Evolutionary conservation across 1,284 basidiomycete genomes (phyloP).

Genomic region (Kwoniella shivajii): DNA sequence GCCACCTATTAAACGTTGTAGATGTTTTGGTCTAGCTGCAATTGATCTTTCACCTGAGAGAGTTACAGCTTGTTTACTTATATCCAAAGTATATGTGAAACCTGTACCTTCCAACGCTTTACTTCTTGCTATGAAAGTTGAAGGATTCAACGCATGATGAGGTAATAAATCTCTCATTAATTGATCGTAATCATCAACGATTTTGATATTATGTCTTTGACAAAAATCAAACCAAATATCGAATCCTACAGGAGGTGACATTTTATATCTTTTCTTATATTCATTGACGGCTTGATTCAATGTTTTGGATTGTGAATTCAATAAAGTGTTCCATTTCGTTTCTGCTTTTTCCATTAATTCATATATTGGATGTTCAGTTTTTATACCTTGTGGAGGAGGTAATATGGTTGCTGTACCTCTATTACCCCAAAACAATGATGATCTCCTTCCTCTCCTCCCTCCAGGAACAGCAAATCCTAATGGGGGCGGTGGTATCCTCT

Average conservation of each 20-base stretch:
- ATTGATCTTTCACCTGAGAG: conserved; percentile 35
- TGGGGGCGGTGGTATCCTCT: conserved; percentile 38
- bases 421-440: conserved; percentile 20
- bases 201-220: conserved; percentile 66
- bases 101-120: conserved; percentile 28
- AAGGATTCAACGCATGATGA: conserved; percentile 49
- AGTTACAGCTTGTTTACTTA: conserved; percentile 26
- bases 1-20: conserved; percentile 42
- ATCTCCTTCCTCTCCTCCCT: conserved; percentile 33
- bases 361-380: conserved; percentile 48
- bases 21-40: conserved; percentile 38
- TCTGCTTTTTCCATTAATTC: conserved; percentile 53
- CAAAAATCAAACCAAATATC: conserved; percentile 63
- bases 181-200: conserved; percentile 68
- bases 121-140: conserved; percentile 38
- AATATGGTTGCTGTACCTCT: conserved; percentile 28
- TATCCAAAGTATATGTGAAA: conserved; percentile 47
- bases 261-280: conserved; percentile 61
- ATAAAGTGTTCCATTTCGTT: conserved; percentile 38
- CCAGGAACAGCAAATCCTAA: conserved; percentile 43
- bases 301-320: conserved; percentile 59
- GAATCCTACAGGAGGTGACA: conserved; percentile 55
- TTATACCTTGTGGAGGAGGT: background rate
- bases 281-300: conserved; percentile 61
- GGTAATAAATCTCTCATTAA: conserved; percentile 50